Conservation (phyloP, 163 green algal genomes). For the Chlamydomonas reinhardtii region DNA sequence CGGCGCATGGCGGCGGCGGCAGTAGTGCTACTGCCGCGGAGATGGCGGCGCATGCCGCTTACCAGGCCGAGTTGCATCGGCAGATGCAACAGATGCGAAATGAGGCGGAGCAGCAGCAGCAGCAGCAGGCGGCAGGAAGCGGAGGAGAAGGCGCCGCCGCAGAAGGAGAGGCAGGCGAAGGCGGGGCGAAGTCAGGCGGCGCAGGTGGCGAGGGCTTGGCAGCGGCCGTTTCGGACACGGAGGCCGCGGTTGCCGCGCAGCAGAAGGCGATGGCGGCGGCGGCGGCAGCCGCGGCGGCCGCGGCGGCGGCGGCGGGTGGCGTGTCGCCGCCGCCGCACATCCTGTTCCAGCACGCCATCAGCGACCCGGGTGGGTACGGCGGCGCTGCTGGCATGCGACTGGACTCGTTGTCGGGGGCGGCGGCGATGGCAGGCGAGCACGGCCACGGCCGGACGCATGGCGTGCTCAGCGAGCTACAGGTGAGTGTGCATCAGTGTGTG, state of each 20-base stretch:
- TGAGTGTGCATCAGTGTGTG: background rate
- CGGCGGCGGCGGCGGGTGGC: background rate
- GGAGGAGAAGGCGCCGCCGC: background rate
- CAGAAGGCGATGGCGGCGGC: background rate
- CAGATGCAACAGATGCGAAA: background rate
- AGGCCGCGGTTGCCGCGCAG: no score
- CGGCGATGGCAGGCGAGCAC: background rate
- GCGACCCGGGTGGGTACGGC: constrained; percentile 25
- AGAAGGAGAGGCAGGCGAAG: no score
- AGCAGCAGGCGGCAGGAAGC: background rate
- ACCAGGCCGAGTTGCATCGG: no score
- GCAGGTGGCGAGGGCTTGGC: no score
- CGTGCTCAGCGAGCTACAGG: constrained; percentile 23
- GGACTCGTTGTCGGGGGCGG: background rate
- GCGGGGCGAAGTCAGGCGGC: background rate
- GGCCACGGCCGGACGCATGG: constrained; percentile 5
- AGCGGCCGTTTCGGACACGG: no score
- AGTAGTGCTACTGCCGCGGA: background rate
- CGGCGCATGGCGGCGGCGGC: no score
- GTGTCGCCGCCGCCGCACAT: background rate
- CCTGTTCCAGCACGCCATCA: constrained; percentile 28
- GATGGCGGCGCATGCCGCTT: background rate
- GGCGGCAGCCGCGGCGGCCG: background rate
- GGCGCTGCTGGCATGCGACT: no score
- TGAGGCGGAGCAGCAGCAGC: background rate